phyloP scores from a whole-genome alignment of 441 rosid species.

The Bocquillonia castaneifolia region DNA sequence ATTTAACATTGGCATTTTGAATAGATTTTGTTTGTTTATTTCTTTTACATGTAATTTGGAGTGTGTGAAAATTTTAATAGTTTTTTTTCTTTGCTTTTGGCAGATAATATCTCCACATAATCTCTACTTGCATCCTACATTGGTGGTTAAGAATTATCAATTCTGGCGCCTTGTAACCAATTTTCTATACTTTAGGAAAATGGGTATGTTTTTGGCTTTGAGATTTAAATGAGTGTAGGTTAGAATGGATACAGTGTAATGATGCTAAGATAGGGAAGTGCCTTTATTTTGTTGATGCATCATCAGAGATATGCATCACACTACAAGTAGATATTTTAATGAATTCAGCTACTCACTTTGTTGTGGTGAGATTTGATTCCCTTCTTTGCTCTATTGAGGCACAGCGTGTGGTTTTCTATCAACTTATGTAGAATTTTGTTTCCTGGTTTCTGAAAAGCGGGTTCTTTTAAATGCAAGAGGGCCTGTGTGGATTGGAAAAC shows the following conservation, averaged over 20 bases:
- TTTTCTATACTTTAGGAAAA: constrained; percentile 88
- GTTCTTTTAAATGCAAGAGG: neutral
- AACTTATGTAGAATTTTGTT: neutral
- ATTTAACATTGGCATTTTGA: neutral
- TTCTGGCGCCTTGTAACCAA: constrained; percentile 98
- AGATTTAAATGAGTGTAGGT: neutral
- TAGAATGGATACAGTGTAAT: neutral
- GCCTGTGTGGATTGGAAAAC: neutral
- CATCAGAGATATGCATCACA: no score
- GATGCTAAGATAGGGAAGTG: neutral
- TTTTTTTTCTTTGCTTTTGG: constrained; percentile 22
- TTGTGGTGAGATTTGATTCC: no score
- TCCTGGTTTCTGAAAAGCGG: neutral
- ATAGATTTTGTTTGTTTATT: neutral
- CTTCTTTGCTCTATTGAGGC: neutral
- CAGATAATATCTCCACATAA: constrained; percentile 91
- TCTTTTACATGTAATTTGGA: neutral
- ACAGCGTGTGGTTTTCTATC: neutral
- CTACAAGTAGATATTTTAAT: neutral
- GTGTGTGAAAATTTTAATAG: constrained; percentile 4
- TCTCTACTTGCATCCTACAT: constrained; percentile 79
- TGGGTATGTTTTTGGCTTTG: constrained; percentile 48
- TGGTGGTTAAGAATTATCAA: constrained; percentile 81
- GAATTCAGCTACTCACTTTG: neutral
- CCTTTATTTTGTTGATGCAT: neutral